A percentile compares a stretch with the other conserved stretches of the same genome.
phyloP scores from a whole-genome alignment of 805 yeast genomes.

The Myxozyma mucilagina region DNA sequence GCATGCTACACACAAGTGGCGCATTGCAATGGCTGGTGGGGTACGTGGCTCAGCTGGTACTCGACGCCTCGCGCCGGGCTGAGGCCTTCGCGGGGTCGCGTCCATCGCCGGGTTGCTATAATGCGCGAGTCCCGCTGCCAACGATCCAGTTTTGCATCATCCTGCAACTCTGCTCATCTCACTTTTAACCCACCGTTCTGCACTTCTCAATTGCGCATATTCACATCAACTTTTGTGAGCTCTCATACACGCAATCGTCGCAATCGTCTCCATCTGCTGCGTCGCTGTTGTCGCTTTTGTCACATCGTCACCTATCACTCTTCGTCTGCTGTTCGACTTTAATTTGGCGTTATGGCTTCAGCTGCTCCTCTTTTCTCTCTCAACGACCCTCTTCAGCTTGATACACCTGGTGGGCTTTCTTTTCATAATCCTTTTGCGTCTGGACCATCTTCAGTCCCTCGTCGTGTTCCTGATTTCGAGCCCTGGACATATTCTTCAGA shows the following conservation, averaged over 20 bases:
- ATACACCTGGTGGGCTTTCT: not conserved
- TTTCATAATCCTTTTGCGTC: conserved; percentile 1
- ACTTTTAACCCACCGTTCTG: too few species aligned
- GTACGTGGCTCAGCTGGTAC: not conserved
- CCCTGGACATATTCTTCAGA: not conserved
- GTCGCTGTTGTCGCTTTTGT: too few species aligned
- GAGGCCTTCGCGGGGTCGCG: conserved; percentile 6
- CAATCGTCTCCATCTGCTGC: too few species aligned
- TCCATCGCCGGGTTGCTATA: not conserved
- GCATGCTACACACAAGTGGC: not conserved
- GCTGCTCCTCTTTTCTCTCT: not conserved
- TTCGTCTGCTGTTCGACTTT: too few species aligned
- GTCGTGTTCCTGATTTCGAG: not conserved
- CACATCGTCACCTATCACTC: too few species aligned
- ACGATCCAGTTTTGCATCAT: not conserved
- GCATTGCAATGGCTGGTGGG: not conserved
- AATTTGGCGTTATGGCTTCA: not conserved
- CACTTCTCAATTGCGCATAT: too few species aligned
- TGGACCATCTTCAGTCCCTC: not conserved
- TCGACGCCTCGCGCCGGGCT: not conserved
- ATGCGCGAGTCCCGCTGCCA: not conserved
- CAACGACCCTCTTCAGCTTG: not conserved
- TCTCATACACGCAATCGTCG: too few species aligned
- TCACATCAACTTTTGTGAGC: too few species aligned
- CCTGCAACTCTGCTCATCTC: not conserved